Evolutionary conservation across 345 rosid species (phyloP).

Genomic region (Citrus unshiu): DNA sequence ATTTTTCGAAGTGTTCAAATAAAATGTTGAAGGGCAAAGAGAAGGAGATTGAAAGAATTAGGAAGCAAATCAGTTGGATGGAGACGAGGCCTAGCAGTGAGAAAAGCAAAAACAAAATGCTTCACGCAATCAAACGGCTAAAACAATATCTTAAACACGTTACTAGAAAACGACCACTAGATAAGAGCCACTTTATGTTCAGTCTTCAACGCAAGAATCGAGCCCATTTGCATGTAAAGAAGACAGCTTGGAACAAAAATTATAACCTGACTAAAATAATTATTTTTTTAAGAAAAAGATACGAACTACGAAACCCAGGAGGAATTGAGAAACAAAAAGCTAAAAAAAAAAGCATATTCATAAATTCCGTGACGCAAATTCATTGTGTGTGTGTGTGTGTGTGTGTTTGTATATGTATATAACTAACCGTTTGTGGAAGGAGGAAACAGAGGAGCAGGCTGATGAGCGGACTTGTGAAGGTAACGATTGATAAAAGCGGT

Average conservation of each 20-base stretch:
- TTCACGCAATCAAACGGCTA: background rate
- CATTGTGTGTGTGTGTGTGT: background rate
- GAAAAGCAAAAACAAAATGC: background rate
- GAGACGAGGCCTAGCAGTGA: background rate
- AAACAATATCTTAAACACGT: background rate
- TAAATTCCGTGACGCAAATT: constrained; percentile 9
- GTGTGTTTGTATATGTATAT: too few relatives aligned
- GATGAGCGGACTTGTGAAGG: constrained; percentile 33
- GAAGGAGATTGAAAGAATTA: background rate
- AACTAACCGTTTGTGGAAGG: constrained; percentile 51
- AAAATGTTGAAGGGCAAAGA: background rate
- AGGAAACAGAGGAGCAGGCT: constrained; percentile 25
- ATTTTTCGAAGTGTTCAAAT: background rate
- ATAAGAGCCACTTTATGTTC: background rate
- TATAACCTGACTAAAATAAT: background rate
- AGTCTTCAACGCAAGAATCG: constrained; percentile 17
- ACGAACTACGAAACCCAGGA: constrained; percentile 12
- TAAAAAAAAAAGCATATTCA: background rate
- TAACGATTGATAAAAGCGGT: constrained; percentile 49
- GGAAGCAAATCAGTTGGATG: background rate
- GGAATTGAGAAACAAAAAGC: background rate
- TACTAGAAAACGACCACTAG: background rate
- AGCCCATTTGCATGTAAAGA: constrained; percentile 37
- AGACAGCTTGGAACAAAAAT: constrained; percentile 23
- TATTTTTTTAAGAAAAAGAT: background rate